A percentile compares a stretch with the other conserved stretches of the same genome.
Evolutionary conservation across 345 rosid species (phyloP).

Genomic region (Gossypium mustelinum): DNA sequence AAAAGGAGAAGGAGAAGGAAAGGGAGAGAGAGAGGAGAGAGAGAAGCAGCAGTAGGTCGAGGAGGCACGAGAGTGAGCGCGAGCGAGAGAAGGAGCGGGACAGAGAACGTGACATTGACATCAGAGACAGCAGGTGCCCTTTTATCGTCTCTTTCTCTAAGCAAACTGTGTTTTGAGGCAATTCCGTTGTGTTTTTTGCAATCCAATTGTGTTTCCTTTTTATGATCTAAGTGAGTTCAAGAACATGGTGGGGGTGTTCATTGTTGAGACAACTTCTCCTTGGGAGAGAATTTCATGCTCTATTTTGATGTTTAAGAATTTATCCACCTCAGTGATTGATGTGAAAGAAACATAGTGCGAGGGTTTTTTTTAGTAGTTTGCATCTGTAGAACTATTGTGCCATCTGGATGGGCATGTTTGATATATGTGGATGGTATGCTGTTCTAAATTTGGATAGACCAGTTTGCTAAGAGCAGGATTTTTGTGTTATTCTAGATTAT

Average conservation of each 20-base stretch:
- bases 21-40: constrained; percentile 19
- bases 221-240: neutral
- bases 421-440: neutral
- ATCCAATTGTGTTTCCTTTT: neutral
- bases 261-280: neutral
- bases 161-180: neutral
- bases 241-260: neutral
- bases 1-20: neutral
- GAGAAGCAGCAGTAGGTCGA: constrained; percentile 36
- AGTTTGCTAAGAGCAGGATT: neutral
- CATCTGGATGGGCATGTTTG: neutral
- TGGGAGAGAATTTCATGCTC: neutral
- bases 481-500: neutral
- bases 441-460: neutral
- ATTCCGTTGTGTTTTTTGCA: neutral
- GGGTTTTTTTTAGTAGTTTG: neutral
- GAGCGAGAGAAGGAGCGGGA: constrained; percentile 22
- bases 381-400: neutral
- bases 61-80: constrained; percentile 34
- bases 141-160: neutral
- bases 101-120: constrained; percentile 44
- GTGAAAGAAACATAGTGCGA: neutral
- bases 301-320: neutral
- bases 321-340: neutral
- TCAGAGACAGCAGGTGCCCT: constrained; percentile 50